phyloP scores from a whole-genome alignment of 345 rosid species.

The Pistacia atlantica region DNA sequence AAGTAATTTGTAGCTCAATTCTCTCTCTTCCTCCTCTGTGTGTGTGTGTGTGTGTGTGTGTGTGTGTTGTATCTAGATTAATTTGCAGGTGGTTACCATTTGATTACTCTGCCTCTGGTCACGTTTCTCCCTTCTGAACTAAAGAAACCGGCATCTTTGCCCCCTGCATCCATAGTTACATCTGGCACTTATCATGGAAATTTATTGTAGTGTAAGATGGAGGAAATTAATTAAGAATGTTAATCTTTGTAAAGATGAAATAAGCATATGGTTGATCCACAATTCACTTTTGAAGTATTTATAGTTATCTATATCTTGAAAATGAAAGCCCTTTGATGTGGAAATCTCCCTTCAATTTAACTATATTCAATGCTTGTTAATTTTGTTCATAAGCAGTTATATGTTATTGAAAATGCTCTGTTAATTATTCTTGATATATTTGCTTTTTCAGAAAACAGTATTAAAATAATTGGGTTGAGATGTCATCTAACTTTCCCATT shows the following conservation, averaged over 20 bases:
- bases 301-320: neutral
- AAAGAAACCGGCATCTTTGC: neutral
- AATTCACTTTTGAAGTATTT: neutral
- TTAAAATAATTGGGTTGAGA: neutral
- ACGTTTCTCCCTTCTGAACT: neutral
- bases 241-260: neutral
- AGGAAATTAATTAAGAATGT: neutral
- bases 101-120: neutral
- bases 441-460: neutral
- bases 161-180: neutral
- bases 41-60: too few relatives aligned
- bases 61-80: neutral
- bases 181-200: neutral
- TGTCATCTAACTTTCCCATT: constrained; percentile 3
- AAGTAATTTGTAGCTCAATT: neutral
- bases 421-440: neutral
- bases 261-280: neutral
- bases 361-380: neutral
- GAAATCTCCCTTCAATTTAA: neutral
- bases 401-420: neutral
- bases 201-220: neutral
- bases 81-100: neutral
- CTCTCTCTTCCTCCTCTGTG: neutral
- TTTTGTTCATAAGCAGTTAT: neutral
- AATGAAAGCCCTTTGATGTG: neutral